A percentile compares a stretch with the other conserved stretches of the same genome.
These are phyloP conservation scores for Oleoguttula mirabilis DNA, from an alignment of 495 filamentous ascomycete genomes.

Conservation along the genomic window DNA sequence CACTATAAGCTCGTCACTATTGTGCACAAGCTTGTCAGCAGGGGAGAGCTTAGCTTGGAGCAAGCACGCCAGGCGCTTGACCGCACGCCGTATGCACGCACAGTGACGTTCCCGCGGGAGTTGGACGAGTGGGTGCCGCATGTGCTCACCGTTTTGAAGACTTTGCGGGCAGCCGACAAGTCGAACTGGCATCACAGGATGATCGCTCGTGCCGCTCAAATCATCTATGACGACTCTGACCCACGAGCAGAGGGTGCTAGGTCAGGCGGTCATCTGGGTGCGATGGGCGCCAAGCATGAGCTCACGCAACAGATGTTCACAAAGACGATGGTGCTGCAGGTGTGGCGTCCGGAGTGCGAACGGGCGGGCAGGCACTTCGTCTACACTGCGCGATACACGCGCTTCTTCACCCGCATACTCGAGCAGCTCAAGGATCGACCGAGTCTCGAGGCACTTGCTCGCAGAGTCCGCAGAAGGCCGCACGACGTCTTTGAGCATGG, in stretches of 20 bases:
- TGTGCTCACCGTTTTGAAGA: constrained; percentile 57
- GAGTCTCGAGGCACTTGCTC: constrained; percentile 69
- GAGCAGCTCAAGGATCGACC: constrained; percentile 61
- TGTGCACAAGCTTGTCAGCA: constrained; percentile 64
- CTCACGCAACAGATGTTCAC: constrained; percentile 82
- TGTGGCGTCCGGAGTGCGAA: constrained; percentile 93
- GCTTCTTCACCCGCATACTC: constrained; percentile 64
- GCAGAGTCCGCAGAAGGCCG: constrained; percentile 68
- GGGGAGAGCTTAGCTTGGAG: constrained; percentile 31
- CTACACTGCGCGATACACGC: constrained; percentile 81
- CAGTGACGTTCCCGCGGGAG: constrained; percentile 36
- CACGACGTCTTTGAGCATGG: constrained; percentile 75
- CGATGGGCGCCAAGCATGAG: constrained; percentile 59
- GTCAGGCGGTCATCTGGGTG: constrained; percentile 29
- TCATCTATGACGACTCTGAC: constrained; percentile 43
- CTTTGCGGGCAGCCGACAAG: constrained; percentile 76
- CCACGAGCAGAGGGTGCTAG: not conserved
- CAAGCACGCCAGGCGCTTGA: constrained; percentile 44
- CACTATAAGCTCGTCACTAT: constrained; percentile 91
- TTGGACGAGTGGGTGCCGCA: constrained; percentile 61
- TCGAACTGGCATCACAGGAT: constrained; percentile 96
- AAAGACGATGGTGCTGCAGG: constrained; percentile 85
- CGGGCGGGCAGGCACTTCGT: constrained; percentile 85
- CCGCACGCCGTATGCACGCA: constrained; percentile 44
- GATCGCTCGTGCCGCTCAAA: constrained; percentile 61